Conservation (phyloP, 2,329 filamentous ascomycete genomes). For the Apiospora saccharicola region DNA sequence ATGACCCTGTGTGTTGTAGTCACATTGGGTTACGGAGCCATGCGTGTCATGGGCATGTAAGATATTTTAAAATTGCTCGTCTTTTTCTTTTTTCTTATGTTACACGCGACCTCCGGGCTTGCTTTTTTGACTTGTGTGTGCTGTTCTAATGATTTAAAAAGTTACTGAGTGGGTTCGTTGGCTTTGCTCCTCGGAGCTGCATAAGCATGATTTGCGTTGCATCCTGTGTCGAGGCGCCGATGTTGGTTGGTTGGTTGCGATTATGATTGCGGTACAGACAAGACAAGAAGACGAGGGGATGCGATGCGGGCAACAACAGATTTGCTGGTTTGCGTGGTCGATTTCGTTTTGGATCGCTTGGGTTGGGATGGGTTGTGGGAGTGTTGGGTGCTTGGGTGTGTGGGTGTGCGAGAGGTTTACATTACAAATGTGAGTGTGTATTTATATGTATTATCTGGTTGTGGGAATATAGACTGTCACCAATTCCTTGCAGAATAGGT, state of each 20-base stretch:
- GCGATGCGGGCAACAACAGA: too few species aligned
- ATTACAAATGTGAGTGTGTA: neutral
- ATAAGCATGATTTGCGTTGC: neutral
- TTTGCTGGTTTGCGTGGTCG: neutral
- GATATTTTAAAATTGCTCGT: neutral
- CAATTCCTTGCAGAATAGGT: neutral
- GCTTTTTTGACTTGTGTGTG: neutral
- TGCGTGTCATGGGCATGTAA: conserved; percentile 65
- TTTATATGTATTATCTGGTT: conserved; percentile 8
- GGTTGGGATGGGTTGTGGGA: neutral
- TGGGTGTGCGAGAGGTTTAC: neutral
- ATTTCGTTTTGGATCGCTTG: neutral
- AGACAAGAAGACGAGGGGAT: neutral
- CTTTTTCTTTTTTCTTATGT: neutral
- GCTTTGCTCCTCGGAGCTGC: neutral
- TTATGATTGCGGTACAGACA: neutral
- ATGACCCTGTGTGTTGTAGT: conserved; percentile 84
- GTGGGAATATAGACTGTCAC: conserved; percentile 12
- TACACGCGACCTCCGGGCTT: neutral
- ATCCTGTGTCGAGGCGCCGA: too few species aligned
- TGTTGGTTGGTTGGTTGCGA: too few species aligned
- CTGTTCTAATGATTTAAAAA: neutral
- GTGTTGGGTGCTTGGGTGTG: too few species aligned
- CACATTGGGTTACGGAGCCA: conserved; percentile 88
- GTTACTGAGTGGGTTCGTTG: neutral